Conservation (phyloP, 2,329 filamentous ascomycete genomes). For the Achaetomium macrosporum region DNA sequence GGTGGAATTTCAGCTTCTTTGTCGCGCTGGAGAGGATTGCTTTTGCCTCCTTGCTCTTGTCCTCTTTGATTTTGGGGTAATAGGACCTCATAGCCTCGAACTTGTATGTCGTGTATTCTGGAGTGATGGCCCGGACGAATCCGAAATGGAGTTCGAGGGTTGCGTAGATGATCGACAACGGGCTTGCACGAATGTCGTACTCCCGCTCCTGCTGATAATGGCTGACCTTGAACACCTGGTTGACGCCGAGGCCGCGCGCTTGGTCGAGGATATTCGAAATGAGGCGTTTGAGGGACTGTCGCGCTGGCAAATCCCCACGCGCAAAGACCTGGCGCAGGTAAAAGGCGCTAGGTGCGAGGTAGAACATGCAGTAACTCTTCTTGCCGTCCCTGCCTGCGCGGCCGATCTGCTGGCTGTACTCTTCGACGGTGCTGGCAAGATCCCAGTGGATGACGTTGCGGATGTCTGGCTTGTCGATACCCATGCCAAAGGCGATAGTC, state of each 20-base stretch:
- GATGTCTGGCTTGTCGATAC: slow-evolving; percentile 51
- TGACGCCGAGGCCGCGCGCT: not conserved
- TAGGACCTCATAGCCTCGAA: slow-evolving; percentile 38
- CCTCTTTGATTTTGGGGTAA: slow-evolving; percentile 27
- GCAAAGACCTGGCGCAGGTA: slow-evolving; percentile 55
- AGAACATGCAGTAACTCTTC: slow-evolving; percentile 51
- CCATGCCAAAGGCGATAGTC: slow-evolving; percentile 56
- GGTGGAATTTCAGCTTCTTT: slow-evolving; percentile 35
- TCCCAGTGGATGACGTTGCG: slow-evolving; percentile 50
- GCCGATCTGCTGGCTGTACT: slow-evolving; percentile 53
- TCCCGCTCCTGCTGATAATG: slow-evolving; percentile 40
- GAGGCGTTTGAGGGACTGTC: slow-evolving; percentile 40
- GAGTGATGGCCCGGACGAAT: slow-evolving; percentile 51
- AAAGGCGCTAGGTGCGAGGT: slow-evolving; percentile 51
- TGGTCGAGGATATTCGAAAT: slow-evolving; percentile 46
- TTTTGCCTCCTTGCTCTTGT: slow-evolving; percentile 37
- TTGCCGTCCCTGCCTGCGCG: slow-evolving; percentile 50
- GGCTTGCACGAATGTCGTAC: slow-evolving; percentile 48
- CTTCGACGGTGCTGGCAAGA: slow-evolving; percentile 46
- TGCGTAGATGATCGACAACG: slow-evolving; percentile 50
- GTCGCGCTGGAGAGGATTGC: slow-evolving; percentile 38
- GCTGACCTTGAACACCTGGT: slow-evolving; percentile 30
- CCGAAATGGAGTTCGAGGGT: slow-evolving; percentile 55
- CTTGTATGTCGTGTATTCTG: slow-evolving; percentile 51
- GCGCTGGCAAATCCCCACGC: slow-evolving; percentile 53